phyloP scores from a whole-genome alignment of 352 stramenopile genomes.

The Pythium aquatile region DNA sequence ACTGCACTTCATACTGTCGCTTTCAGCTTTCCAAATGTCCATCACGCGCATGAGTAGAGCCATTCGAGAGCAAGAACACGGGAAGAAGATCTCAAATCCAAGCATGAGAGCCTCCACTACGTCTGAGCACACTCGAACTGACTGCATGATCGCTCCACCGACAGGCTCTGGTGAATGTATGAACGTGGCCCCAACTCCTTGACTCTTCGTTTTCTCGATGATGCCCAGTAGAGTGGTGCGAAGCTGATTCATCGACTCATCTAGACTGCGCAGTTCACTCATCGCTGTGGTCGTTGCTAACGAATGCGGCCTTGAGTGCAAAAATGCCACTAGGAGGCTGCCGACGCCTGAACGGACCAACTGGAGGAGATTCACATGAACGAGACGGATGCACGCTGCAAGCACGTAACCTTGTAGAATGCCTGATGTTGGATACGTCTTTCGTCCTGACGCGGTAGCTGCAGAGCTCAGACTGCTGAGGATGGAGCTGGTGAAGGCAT shows the following conservation, averaged over 20 bases:
- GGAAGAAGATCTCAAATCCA: constrained; percentile 88
- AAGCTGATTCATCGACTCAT: not conserved
- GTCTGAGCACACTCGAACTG: constrained; percentile 21
- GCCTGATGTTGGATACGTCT: not conserved
- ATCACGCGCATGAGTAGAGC: constrained; percentile 56
- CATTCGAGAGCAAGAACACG: constrained; percentile 63
- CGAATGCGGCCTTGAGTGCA: not conserved
- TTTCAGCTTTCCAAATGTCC: not conserved
- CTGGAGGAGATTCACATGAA: constrained; percentile 76
- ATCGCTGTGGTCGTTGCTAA: not conserved
- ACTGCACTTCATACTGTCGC: not conserved
- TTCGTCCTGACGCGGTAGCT: not conserved
- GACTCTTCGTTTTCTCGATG: not conserved
- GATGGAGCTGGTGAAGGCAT: not conserved
- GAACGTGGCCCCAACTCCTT: not conserved
- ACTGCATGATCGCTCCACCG: not conserved
- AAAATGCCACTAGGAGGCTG: constrained; percentile 33
- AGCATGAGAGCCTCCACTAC: constrained; percentile 67
- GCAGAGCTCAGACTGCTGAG: not conserved
- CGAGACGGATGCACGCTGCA: constrained; percentile 58
- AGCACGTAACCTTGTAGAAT: constrained; percentile 63
- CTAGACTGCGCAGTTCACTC: not conserved
- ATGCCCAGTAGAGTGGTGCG: not conserved
- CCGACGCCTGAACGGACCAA: constrained; percentile 58
- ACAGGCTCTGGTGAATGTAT: not conserved